Conservation (phyloP, 1,139 yeast species). For the Diutina mesorugosa region DNA sequence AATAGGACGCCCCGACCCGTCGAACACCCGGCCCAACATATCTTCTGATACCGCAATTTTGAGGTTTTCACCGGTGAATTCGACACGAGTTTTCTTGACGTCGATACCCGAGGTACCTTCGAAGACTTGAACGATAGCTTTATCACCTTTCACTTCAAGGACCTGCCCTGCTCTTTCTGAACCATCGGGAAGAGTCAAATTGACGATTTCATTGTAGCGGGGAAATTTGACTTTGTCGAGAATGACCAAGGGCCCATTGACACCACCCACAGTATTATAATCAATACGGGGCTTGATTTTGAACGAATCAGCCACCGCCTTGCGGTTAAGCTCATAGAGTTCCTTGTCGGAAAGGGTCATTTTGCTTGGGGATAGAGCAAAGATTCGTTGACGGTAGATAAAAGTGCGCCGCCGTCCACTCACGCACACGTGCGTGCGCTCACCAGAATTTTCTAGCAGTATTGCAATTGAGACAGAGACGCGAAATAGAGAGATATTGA, state of each 20-base stretch:
- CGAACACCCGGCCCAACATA: slow-evolving; percentile 93
- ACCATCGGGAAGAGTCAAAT: slow-evolving; percentile 93
- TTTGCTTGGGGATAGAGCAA: neutral
- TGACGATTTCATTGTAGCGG: slow-evolving; percentile 90
- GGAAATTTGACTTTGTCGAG: slow-evolving; percentile 95
- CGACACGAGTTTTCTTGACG: slow-evolving; percentile 93
- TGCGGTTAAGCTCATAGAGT: slow-evolving; percentile 68
- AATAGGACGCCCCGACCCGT: slow-evolving; percentile 97
- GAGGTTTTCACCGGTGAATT: slow-evolving; percentile 89
- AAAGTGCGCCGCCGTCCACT: neutral
- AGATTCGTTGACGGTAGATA: neutral
- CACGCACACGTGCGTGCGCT: neutral
- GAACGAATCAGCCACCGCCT: slow-evolving; percentile 86
- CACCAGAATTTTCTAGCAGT: neutral
- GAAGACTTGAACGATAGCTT: slow-evolving; percentile 96
- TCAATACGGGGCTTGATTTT: slow-evolving; percentile 80
- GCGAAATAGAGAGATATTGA: too few relatives aligned
- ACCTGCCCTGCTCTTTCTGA: slow-evolving; percentile 93
- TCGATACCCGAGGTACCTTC: slow-evolving; percentile 98
- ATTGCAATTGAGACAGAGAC: too few relatives aligned
- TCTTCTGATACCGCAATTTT: slow-evolving; percentile 95
- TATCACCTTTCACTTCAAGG: slow-evolving; percentile 90
- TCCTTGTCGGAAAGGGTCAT: slow-evolving; percentile 34
- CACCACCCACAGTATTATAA: slow-evolving; percentile 95
- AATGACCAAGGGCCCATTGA: slow-evolving; percentile 95